Evolutionary conservation across 2,329 filamentous ascomycete species (phyloP).

Genomic region (Pseudogymnoascus sp.): DNA sequence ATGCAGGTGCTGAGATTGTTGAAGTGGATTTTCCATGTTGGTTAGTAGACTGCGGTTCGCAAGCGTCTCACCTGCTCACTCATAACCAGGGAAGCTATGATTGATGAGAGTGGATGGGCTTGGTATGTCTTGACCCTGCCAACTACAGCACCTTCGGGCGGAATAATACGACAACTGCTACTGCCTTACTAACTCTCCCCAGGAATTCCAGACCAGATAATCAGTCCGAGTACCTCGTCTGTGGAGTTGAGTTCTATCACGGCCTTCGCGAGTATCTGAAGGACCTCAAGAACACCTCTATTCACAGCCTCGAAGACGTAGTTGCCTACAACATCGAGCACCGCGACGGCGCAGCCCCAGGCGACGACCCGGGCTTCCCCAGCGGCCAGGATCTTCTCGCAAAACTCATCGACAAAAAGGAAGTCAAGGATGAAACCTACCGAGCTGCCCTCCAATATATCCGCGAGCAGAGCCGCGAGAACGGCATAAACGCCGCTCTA

Average conservation of each 20-base stretch:
- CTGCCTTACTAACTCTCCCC: background rate
- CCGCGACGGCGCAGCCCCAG: conserved; percentile 8
- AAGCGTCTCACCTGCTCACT: background rate
- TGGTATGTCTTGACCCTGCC: background rate
- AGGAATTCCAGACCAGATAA: background rate
- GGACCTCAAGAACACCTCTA: conserved; percentile 1
- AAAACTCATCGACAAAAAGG: background rate
- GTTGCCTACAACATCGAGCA: background rate
- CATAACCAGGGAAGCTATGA: background rate
- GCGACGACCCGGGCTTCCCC: conserved; percentile 13
- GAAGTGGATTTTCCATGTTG: conserved; percentile 11
- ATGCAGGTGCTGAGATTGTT: conserved; percentile 4
- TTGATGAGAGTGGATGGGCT: background rate
- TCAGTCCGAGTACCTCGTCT: conserved; percentile 9
- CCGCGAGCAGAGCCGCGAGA: background rate
- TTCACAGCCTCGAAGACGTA: conserved; percentile 3
- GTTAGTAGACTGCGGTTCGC: background rate
- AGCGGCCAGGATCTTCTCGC: conserved; percentile 16
- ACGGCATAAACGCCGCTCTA: conserved; percentile 10
- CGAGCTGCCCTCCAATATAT: background rate
- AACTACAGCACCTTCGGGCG: background rate
- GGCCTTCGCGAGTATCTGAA: background rate
- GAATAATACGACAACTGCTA: background rate
- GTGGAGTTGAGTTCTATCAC: conserved; percentile 9
- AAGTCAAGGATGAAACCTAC: conserved; percentile 5